These are phyloP conservation scores for Tricholoma sp. DNA, from an alignment of 768 basidiomycete genomes.

Conservation along the genomic window DNA sequence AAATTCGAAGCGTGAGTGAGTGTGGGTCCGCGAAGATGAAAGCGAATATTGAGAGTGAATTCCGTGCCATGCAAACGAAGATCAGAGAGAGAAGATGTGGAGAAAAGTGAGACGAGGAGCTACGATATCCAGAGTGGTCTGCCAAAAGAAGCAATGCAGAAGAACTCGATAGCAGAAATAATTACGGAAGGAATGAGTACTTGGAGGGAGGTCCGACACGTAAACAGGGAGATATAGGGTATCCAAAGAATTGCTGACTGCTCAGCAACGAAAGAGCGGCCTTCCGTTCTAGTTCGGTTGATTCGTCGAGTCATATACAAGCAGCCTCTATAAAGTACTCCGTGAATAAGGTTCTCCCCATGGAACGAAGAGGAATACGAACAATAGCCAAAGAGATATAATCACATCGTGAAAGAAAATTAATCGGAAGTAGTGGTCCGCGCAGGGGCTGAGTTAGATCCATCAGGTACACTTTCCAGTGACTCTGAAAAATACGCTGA, in stretches of 20 bases:
- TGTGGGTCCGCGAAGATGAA: conserved; percentile 2
- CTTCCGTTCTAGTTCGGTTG: background rate
- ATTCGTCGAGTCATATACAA: background rate
- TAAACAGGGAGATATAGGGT: background rate
- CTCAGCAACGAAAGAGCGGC: background rate
- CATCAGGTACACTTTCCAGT: too few relatives aligned
- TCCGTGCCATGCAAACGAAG: background rate
- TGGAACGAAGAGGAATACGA: background rate
- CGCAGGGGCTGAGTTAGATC: background rate
- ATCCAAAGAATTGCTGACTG: conserved; percentile 1
- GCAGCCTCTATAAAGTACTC: background rate
- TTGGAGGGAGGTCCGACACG: background rate
- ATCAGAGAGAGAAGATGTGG: background rate
- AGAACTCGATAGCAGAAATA: background rate
- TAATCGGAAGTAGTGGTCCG: background rate
- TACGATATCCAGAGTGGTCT: background rate
- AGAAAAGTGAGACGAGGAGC: background rate
- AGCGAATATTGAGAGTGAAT: background rate
- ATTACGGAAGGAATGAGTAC: background rate
- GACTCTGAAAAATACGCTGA: too few relatives aligned
- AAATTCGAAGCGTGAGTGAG: conserved; percentile 5
- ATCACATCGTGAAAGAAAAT: background rate
- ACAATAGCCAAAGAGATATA: background rate
- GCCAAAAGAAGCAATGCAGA: background rate
- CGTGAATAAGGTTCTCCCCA: background rate